Base-by-base conservation (phyloP, 495 filamentous ascomycete species). In the Hypoxylon trugodes region DNA sequence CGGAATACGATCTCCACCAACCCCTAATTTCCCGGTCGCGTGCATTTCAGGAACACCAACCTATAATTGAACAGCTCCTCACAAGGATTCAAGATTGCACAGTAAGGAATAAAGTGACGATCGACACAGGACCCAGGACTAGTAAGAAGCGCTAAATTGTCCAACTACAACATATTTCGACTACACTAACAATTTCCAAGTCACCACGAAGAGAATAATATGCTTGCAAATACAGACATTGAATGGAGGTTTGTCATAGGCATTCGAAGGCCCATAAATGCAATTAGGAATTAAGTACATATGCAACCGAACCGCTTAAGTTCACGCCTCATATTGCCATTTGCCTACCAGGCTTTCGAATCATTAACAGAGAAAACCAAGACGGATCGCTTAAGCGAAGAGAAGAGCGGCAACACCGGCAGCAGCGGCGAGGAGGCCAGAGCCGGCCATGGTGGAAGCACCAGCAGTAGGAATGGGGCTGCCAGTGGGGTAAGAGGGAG, bases 381-480 rank as follows among this genome's bases (percentile, higher is more conserved):
- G 21, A 41, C 6, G 12, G 49, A 18, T 28, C 38, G 73, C 72
- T 79, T 85, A 85, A 69, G 77, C 79, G 69, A 85, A 73, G 77
- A 82, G 40, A 57, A 80, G 58, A 66, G 82, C 82, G 56, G 71
- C 78, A 58, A 79, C 65, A 74, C 80, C 84, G 75, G 77, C 82
- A 46, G 73, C 76, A 61, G 78, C 82, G 72, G 81, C 74, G 57
- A 79, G 53, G 66, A 78, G 30, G 55, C 77, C 76, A 54, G 77
- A 80, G 71, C 76, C 72, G 38, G 76, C 61, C 61, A 78, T 68
- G 70, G 68, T 67, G 40, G 78, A 74, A 45, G 82, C 77, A 65
- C 78, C 79, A 65, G 73, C 78, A 38, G 79, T 84, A 63, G 69
- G 70, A 47, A 75, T 71, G 35, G 72, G 59, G 67, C 68, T 66